phyloP scores from a whole-genome alignment of 2,329 filamentous ascomycete genomes.

The Phoma sp. region DNA sequence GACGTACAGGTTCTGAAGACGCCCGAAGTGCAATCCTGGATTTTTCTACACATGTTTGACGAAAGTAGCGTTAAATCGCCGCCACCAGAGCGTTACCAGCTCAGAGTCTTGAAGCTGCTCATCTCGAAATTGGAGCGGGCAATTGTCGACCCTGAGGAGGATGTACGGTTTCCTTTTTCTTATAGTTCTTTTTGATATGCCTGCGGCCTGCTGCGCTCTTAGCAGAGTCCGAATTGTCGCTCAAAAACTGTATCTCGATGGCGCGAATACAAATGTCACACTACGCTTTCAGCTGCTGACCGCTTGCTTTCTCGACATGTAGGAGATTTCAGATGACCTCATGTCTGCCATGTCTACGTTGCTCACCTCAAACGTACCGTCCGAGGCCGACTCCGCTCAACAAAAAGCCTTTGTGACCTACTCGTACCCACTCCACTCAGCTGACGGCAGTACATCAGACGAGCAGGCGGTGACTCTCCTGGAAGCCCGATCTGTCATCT shows the following conservation, averaged over 20 bases:
- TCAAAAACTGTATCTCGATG: slow-evolving; percentile 1
- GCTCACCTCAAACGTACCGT: slow-evolving; percentile 67
- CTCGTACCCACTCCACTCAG: slow-evolving; percentile 40
- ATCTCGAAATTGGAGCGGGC: slow-evolving; percentile 72
- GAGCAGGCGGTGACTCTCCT: slow-evolving; percentile 64
- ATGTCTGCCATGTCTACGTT: slow-evolving; percentile 71
- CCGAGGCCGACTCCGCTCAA: slow-evolving; percentile 70
- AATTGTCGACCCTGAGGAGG: slow-evolving; percentile 81
- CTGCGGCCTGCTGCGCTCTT: background rate
- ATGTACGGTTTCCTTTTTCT: slow-evolving; percentile 68
- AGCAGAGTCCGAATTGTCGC: background rate
- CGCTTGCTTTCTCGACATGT: slow-evolving; percentile 29
- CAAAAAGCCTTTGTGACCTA: slow-evolving; percentile 80
- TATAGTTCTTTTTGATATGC: slow-evolving; percentile 11
- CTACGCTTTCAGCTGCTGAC: slow-evolving; percentile 27
- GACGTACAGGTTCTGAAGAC: slow-evolving; percentile 62
- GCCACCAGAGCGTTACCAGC: slow-evolving; percentile 72
- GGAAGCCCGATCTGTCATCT: slow-evolving; percentile 72
- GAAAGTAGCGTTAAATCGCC: slow-evolving; percentile 60
- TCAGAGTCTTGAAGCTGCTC: slow-evolving; percentile 75
- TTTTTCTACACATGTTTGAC: slow-evolving; percentile 72
- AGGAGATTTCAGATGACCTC: slow-evolving; percentile 86
- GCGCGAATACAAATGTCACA: background rate
- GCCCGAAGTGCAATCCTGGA: slow-evolving; percentile 66
- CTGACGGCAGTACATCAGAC: slow-evolving; percentile 22